Base-by-base conservation (phyloP, 2,329 filamentous ascomycete genomes). In the Monilinia polystroma region DNA sequence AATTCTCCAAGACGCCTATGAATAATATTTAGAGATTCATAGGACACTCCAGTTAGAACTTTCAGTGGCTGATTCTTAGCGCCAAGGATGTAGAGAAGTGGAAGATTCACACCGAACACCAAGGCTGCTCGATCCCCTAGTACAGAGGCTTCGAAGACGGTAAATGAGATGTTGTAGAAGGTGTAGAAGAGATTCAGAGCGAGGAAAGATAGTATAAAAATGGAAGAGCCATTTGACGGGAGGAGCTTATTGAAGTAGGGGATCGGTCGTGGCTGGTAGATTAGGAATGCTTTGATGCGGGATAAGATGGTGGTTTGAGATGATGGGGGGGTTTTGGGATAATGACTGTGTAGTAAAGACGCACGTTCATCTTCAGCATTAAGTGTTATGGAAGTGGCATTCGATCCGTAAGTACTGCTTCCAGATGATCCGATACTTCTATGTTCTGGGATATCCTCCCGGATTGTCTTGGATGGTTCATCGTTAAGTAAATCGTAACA, bases 1-100 rank as follows among this genome's bases (percentile, higher is more conserved):
- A 85, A 74, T 74, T 89, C 86, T 32, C 87, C 87, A 1, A 89
- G 79, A 5, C 87, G 81, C 47, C 87, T 84, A 73, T 90, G 87
- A 66, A 89, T 82, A 56, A 90, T 83, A 73, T 90, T 89, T 53
- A 90, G 78, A 6, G 84, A 82, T 75, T 90, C 87, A 72, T 90
- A 90, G 0, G 86, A 89, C 69, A 83, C 82, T 4, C 87, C 86
- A 0, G 87, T 89, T 23, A 90, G 77, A 2, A 80, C 71, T 67
- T 84, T 84, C 45, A 90, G 73, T 0, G 87, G 87, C 69, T 89
- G 87, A 68, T 87, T 90, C 75, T 90, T 90, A 43, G 88, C 87
- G 2, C 85, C 83, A 4, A 90, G 79, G 5, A 90, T 78, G 74
- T 90, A 90, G 3, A 90, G 79, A 51, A 83, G 75, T 4, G 82